These are phyloP conservation scores for Collybia sordida DNA, from an alignment of 768 basidiomycete species.

Conservation along the genomic window DNA sequence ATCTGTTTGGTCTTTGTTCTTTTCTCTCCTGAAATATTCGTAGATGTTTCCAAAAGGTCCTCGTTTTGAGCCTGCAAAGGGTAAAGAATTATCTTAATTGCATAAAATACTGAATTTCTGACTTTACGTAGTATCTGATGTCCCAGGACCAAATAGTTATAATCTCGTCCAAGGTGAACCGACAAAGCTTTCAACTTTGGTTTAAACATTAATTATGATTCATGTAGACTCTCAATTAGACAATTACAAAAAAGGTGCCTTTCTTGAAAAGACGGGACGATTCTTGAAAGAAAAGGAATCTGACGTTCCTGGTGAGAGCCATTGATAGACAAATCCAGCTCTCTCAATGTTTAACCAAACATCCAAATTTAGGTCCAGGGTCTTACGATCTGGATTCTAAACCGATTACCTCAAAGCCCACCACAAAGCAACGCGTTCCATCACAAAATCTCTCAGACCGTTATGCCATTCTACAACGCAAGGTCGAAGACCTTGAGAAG, in stretches of 20 bases:
- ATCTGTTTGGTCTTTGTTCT: slow-evolving; percentile 9
- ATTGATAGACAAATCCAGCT: background rate
- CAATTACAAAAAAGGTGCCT: slow-evolving; percentile 56
- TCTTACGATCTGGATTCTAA: slow-evolving; percentile 24
- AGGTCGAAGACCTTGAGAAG: slow-evolving; percentile 63
- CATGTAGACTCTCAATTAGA: slow-evolving; percentile 43
- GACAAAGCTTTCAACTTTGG: too few species aligned
- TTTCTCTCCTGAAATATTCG: background rate
- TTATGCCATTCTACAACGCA: slow-evolving; percentile 55
- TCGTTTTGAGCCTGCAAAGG: slow-evolving; percentile 41
- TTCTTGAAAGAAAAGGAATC: slow-evolving; percentile 44
- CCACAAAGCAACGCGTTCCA: slow-evolving; percentile 14
- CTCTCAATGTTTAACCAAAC: background rate
- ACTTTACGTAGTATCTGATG: slow-evolving; percentile 38
- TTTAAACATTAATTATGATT: background rate
- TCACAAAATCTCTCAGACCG: slow-evolving; percentile 38
- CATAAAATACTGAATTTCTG: background rate
- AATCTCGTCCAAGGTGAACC: slow-evolving; percentile 36
- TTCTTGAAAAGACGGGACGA: slow-evolving; percentile 55
- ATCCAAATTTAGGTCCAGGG: slow-evolving; percentile 29
- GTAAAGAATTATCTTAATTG: slow-evolving; percentile 18
- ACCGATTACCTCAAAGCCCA: slow-evolving; percentile 24
- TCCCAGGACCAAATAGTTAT: slow-evolving; percentile 54
- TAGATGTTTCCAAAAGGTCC: slow-evolving; percentile 49
- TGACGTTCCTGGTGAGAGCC: slow-evolving; percentile 39